Base-by-base conservation (phyloP, 2,329 filamentous ascomycete genomes). In the Pseudogymnoascus sp. region DNA sequence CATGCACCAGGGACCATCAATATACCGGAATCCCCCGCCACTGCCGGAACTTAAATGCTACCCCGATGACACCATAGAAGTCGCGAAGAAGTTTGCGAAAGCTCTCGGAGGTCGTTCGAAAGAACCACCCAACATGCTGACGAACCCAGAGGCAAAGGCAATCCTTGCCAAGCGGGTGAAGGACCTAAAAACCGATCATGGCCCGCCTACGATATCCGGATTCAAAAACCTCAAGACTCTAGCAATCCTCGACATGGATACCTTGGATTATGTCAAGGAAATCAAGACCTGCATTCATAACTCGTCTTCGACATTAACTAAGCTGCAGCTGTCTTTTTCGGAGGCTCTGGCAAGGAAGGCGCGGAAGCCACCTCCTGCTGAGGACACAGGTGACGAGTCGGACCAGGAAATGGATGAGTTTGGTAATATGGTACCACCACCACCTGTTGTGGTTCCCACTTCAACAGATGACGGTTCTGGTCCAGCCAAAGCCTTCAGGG, bases 201-300 rank as follows among this genome's bases (percentile, higher is more conserved):
- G 78, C 9, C 79, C 80, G 2, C 75, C 79, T 1, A 85, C 81
- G 0, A 69, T 87, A 4, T 81, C 81, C 0, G 81, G 79, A 0
- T 86, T 87, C 72, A 79, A 75, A 57, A 76, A 77, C 37, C 73
- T 87, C 12, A 79, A 77, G 64, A 78, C 69, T 4, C 72, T 87
- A 12, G 73, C 78, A 3, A 73, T 87, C 6, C 73, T 87, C 34
- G 84, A 87, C 64, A 85, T 87, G 59, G 84, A 87, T 62, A 77
- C 73, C 28, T 73, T 85, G 4, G 81, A 84, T 34, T 74, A 82
- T 32, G 67, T 85, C 11, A 70, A 75, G 1, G 84, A 87, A 70
- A 75, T 87, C 63, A 79, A 78, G 63, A 67, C 74, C 4, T 85
- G 82, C 66, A 72, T 87, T 22, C 74, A 74, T 9, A 80, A 81